phyloP scores from a whole-genome alignment of 2,329 filamentous ascomycete genomes.

The Trichoderma sp. region DNA sequence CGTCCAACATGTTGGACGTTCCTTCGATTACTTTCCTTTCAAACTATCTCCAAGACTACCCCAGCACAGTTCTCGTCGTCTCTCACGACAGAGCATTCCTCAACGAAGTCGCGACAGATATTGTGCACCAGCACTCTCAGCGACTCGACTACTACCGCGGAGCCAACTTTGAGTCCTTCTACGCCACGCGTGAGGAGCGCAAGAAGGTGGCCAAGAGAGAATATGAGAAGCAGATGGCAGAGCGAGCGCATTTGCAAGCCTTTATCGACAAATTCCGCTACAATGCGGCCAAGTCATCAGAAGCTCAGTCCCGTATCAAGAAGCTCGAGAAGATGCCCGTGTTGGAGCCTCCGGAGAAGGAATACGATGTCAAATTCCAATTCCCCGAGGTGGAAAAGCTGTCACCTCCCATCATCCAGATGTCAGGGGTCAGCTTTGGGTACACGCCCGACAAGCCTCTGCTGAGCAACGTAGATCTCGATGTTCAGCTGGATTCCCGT shows the following conservation, averaged over 20 bases:
- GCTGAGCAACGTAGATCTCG: conserved; percentile 83
- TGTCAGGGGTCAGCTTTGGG: conserved; percentile 88
- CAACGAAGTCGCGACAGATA: conserved; percentile 98
- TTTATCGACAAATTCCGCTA: conserved; percentile 99
- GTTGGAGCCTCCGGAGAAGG: conserved; percentile 82
- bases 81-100: conserved; percentile 99
- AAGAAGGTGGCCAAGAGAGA: conserved; percentile 95
- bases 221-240: conserved; percentile 97
- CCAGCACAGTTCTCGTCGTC: conserved; percentile 91
- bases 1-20: conserved; percentile 99
- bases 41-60: conserved; percentile 90
- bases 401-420: conserved; percentile 95
- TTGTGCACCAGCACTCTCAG: conserved; percentile 97
- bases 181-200: conserved; percentile 93
- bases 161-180: conserved; percentile 96
- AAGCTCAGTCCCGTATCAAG: conserved; percentile 98
- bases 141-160: conserved; percentile 98
- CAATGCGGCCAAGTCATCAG: conserved; percentile 97
- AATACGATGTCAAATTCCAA: conserved; percentile 94
- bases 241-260: conserved; percentile 88
- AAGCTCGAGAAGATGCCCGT: conserved; percentile 97
- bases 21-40: conserved; percentile 98
- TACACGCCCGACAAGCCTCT: conserved; percentile 79
- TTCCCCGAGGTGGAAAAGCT: conserved; percentile 98
- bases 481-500: conserved; percentile 95